A percentile compares a stretch with the other conserved stretches of the same genome.
phyloP scores from a whole-genome alignment of 2,329 filamentous ascomycete genomes.

The Trichoderma semiorbis region DNA sequence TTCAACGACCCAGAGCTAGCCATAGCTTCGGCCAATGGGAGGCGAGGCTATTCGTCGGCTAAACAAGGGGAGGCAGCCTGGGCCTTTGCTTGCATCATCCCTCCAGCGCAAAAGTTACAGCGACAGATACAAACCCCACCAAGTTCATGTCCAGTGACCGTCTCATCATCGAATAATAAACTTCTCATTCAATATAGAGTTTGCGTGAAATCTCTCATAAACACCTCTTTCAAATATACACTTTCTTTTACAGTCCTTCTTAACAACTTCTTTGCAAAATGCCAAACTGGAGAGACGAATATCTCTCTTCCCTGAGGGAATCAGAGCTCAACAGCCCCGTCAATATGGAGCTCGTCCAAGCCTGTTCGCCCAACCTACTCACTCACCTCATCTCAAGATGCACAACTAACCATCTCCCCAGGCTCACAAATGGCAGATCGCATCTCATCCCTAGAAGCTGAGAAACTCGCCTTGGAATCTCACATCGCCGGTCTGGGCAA shows the following conservation, averaged over 20 bases:
- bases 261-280: constrained; percentile 29
- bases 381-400: neutral
- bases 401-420: constrained; percentile 32
- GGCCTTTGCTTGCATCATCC: neutral
- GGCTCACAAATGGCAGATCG: constrained; percentile 66
- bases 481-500: constrained; percentile 26
- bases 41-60: constrained; percentile 34
- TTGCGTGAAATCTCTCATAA: neutral
- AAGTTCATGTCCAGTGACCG: neutral
- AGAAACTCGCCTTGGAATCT: constrained; percentile 44
- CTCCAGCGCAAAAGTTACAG: neutral
- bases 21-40: constrained; percentile 13
- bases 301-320: constrained; percentile 69
- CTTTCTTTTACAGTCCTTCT: neutral
- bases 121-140: neutral
- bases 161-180: neutral
- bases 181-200: neutral
- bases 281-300: constrained; percentile 77
- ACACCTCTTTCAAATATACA: neutral
- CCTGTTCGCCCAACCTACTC: constrained; percentile 56
- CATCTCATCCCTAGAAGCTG: constrained; percentile 59
- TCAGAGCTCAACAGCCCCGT: constrained; percentile 64
- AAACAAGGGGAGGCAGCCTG: constrained; percentile 15
- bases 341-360: constrained; percentile 67
- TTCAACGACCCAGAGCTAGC: constrained; percentile 7